Evolutionary conservation across 257 asterid genomes (phyloP).

Genomic region (Solanum paucissectum): DNA sequence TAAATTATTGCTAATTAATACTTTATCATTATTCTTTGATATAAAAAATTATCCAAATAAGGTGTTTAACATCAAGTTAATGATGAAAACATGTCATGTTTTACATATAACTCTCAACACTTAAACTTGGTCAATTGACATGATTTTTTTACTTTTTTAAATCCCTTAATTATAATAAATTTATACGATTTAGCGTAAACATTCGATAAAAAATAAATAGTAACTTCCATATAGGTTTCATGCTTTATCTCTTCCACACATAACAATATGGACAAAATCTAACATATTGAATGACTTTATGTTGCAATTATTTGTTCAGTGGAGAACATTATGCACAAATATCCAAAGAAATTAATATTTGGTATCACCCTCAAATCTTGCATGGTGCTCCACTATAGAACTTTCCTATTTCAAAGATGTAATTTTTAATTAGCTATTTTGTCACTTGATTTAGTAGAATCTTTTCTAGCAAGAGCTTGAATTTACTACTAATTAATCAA

Average conservation of each 20-base stretch:
- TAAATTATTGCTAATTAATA: neutral
- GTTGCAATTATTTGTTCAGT: neutral
- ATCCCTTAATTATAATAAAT: neutral
- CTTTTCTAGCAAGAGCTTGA: neutral
- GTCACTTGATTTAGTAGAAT: neutral
- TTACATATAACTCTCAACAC: neutral
- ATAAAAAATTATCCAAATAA: neutral
- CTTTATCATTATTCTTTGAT: neutral
- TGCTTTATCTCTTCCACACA: neutral
- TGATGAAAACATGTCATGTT: neutral
- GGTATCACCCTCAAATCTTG: neutral
- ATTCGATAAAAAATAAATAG: neutral
- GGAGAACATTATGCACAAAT: neutral
- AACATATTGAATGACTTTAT: neutral
- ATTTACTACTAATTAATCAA: neutral
- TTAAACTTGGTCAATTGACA: neutral
- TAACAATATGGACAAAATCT: neutral
- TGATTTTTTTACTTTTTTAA: neutral
- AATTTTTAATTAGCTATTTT: neutral
- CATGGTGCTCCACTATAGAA: slow-evolving; percentile 2
- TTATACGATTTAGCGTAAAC: neutral
- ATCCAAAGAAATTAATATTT: neutral
- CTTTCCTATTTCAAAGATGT: neutral
- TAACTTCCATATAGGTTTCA: neutral
- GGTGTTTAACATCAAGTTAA: neutral